Evolutionary conservation across 2,329 filamentous ascomycete species (phyloP).

Genomic region (Penicillium brasilianum): DNA sequence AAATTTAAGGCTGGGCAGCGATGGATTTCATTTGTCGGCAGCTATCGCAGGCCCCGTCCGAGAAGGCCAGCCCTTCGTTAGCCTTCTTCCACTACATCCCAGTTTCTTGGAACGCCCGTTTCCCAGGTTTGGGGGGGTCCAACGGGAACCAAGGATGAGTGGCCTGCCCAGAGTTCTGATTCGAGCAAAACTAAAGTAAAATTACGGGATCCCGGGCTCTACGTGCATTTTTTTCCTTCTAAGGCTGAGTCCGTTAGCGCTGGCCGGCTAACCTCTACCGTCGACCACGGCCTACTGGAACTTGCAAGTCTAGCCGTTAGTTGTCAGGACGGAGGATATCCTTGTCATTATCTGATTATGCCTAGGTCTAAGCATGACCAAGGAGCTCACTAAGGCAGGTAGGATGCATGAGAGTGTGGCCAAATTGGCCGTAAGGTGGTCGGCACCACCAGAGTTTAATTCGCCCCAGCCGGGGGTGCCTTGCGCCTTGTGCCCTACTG

Average conservation of each 20-base stretch:
- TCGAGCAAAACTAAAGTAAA: slow-evolving; percentile 5
- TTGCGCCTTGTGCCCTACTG: slow-evolving; percentile 9
- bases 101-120: slow-evolving; percentile 22
- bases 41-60: slow-evolving; percentile 6
- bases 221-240: slow-evolving; percentile 8
- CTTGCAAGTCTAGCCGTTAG: not conserved
- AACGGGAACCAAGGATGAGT: slow-evolving; percentile 15
- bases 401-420: not conserved
- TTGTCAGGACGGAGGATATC: not conserved
- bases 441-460: slow-evolving; percentile 1
- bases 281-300: not conserved
- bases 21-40: not conserved
- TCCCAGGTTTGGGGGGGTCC: slow-evolving; percentile 6
- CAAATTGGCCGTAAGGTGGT: slow-evolving; percentile 1
- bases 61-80: slow-evolving; percentile 6
- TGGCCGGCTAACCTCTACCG: not conserved
- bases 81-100: slow-evolving; percentile 9
- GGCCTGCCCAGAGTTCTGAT: not conserved
- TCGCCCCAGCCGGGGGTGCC: slow-evolving; percentile 12
- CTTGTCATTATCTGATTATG: not conserved
- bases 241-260: slow-evolving; percentile 13
- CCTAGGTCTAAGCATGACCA: not conserved
- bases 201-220: slow-evolving; percentile 8
- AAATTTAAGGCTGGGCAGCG: not conserved
- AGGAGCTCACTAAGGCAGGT: not conserved